phyloP scores from a whole-genome alignment of 768 basidiomycete species.

The Amanita pallidorosea region DNA sequence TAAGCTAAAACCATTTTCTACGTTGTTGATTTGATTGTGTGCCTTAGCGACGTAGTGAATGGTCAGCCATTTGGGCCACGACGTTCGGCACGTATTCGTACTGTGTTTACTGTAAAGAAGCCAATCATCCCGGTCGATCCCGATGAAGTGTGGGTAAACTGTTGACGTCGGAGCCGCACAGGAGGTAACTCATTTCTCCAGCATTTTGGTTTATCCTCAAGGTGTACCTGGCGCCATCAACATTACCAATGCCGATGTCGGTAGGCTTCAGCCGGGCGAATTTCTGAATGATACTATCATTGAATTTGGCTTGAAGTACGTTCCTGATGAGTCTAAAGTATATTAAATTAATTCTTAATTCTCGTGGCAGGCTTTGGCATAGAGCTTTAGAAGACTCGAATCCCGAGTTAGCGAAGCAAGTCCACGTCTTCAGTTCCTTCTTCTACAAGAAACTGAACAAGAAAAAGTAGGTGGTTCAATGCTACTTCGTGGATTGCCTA shows the following conservation, averaged over 20 bases:
- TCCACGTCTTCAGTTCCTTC: conserved; percentile 94
- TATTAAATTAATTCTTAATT: background rate
- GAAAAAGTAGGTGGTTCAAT: conserved; percentile 37
- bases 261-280: conserved; percentile 66
- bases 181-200: conserved; percentile 17
- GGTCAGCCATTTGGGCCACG: conserved; percentile 10
- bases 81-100: conserved; percentile 24
- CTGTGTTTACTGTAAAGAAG: conserved; percentile 10
- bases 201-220: conserved; percentile 70
- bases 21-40: background rate
- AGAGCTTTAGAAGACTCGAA: conserved; percentile 40
- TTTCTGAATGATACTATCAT: conserved; percentile 95
- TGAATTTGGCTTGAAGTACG: conserved; percentile 91
- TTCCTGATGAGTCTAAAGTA: conserved; percentile 2
- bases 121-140: conserved; percentile 25
- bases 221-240: conserved; percentile 65
- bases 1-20: background rate
- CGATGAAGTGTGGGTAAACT: conserved; percentile 52
- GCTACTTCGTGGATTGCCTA: background rate
- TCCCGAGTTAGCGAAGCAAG: conserved; percentile 55
- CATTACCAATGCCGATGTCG: conserved; percentile 70
- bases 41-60: background rate
- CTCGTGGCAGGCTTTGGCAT: conserved; percentile 52
- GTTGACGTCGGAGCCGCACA: background rate
- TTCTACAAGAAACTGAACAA: conserved; percentile 92